Evolutionary conservation across 2,329 filamentous ascomycete species (phyloP).

Genomic region (Alternaria panax): DNA sequence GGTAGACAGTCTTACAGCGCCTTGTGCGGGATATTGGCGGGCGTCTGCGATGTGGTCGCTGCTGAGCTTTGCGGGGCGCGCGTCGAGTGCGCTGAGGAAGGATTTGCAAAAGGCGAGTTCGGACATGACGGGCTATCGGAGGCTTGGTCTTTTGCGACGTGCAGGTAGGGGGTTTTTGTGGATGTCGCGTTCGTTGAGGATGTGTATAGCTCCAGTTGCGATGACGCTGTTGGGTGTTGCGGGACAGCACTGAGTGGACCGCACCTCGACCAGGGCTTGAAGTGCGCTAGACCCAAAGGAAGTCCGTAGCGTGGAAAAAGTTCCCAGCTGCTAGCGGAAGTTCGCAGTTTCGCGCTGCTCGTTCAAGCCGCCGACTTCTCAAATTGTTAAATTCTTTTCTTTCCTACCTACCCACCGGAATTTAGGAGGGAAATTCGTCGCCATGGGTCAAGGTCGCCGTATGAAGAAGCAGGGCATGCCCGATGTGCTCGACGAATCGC

Average conservation of each 20-base stretch:
- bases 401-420: not conserved
- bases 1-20: constrained; percentile 67
- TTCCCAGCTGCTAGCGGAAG: constrained; percentile 27
- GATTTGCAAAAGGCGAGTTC: constrained; percentile 84
- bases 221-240: constrained; percentile 44
- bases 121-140: constrained; percentile 39
- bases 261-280: constrained; percentile 8
- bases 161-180: not conserved
- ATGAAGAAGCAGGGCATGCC: constrained; percentile 97
- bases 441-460: constrained; percentile 86
- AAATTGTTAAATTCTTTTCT: constrained; percentile 6
- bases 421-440: constrained; percentile 15
- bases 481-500: constrained; percentile 76
- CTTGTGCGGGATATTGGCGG: constrained; percentile 75
- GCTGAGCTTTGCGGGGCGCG: constrained; percentile 80
- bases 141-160: not conserved
- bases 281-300: constrained; percentile 12
- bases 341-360: constrained; percentile 26
- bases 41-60: constrained; percentile 90
- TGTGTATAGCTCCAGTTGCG: constrained; percentile 17
- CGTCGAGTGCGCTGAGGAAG: constrained; percentile 82
- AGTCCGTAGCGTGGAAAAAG: constrained; percentile 22
- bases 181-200: not conserved
- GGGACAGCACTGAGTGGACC: constrained; percentile 16
- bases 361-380: constrained; percentile 5